Percentiles rank a stretch among this genome's conserved stretches.
These are phyloP conservation scores for Wallacemonas sp. DNA, from an alignment of 208 protist species.

Conservation along the genomic window DNA sequence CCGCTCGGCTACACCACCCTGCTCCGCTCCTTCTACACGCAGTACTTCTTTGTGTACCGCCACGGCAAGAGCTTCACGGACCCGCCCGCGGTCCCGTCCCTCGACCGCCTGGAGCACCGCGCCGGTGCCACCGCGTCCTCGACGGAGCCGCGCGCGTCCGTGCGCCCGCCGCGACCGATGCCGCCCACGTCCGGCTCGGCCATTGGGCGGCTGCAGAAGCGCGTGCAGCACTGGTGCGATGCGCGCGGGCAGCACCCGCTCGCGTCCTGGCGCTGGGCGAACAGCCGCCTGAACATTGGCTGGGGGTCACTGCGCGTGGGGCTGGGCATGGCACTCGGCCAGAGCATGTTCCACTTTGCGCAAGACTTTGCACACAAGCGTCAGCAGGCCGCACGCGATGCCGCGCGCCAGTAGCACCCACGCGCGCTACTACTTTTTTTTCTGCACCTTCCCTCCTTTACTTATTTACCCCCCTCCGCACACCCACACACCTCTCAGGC, in stretches of 20 bases:
- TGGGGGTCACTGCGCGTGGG: slow-evolving; percentile 90
- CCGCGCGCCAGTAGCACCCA: too few relatives aligned
- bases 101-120: slow-evolving; percentile 32
- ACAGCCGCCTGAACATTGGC: slow-evolving; percentile 87
- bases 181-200: background rate
- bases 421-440: too few relatives aligned
- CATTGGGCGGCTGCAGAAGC: background rate
- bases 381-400: background rate
- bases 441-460: too few relatives aligned
- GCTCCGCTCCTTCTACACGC: slow-evolving; percentile 73
- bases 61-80: slow-evolving; percentile 74
- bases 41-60: slow-evolving; percentile 69
- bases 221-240: slow-evolving; percentile 17
- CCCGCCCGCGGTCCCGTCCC: slow-evolving; percentile 28
- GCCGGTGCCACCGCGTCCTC: background rate
- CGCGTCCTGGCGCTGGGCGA: slow-evolving; percentile 77
- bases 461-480: too few relatives aligned
- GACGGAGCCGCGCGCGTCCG: background rate
- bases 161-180: background rate
- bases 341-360: slow-evolving; percentile 76
- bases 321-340: slow-evolving; percentile 86
- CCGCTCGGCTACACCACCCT: slow-evolving; percentile 68
- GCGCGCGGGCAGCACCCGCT: slow-evolving; percentile 56
- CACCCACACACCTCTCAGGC: too few relatives aligned
- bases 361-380: slow-evolving; percentile 49